phyloP scores from a whole-genome alignment of 2,329 filamentous ascomycete genomes.

The Elsinoe necatrix region DNA sequence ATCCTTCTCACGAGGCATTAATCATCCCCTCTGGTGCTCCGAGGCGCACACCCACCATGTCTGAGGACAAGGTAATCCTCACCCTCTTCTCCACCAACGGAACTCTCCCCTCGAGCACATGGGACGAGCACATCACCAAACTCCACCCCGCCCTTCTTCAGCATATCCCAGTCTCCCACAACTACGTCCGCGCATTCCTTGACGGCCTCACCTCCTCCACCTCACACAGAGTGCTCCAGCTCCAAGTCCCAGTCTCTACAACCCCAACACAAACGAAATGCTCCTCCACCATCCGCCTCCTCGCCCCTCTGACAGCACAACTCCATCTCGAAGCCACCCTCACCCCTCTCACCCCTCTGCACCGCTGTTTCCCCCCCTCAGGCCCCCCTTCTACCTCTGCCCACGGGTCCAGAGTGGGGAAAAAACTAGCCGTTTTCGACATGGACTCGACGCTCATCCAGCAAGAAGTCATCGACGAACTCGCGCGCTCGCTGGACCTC shows the following conservation, averaged over 20 bases:
- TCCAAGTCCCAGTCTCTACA: neutral
- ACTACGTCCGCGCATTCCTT: neutral
- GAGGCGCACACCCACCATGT: constrained; percentile 10
- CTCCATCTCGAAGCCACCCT: constrained; percentile 68
- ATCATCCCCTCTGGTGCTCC: neutral
- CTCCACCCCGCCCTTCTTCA: neutral
- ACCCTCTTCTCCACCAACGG: constrained; percentile 15
- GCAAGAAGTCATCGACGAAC: constrained; percentile 94
- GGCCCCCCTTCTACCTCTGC: too few relatives aligned
- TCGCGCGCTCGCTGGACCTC: constrained; percentile 68
- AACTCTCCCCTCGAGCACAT: neutral
- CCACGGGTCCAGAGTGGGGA: too few relatives aligned
- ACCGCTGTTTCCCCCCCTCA: constrained; percentile 51
- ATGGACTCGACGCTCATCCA: constrained; percentile 98
- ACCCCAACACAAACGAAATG: constrained; percentile 10
- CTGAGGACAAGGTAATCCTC: neutral
- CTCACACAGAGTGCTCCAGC: constrained; percentile 1
- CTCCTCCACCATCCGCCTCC: constrained; percentile 15
- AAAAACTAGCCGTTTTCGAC: constrained; percentile 88
- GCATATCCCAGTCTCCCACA: neutral
- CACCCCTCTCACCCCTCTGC: constrained; percentile 15
- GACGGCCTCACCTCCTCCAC: neutral
- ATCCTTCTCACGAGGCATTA: constrained; percentile 12
- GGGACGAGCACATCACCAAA: neutral
- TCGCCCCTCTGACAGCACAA: constrained; percentile 34